phyloP scores from a whole-genome alignment of 768 basidiomycete species.

The Trametes cingulata region DNA sequence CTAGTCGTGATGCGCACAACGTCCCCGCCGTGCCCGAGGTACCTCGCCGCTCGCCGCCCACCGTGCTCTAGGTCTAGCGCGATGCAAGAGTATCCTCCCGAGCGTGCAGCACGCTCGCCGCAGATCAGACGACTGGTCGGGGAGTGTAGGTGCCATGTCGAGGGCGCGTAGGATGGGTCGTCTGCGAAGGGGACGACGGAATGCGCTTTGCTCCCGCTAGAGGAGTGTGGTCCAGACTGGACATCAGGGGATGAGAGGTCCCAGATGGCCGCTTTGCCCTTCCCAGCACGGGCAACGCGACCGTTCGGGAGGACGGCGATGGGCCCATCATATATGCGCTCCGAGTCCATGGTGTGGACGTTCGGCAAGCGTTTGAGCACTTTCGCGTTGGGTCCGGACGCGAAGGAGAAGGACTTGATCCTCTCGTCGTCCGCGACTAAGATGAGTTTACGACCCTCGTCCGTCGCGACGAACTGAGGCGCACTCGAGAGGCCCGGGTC shows the following conservation, averaged over 20 bases:
- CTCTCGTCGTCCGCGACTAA: constrained; percentile 38
- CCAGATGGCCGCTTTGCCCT: constrained; percentile 39
- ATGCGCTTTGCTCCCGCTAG: constrained; percentile 26
- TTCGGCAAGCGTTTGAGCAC: constrained; percentile 16
- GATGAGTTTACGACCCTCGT: constrained; percentile 39
- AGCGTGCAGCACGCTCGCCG: constrained; percentile 14
- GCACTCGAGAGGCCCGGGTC: constrained; percentile 28
- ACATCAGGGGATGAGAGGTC: constrained; percentile 33
- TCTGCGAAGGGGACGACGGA: constrained; percentile 14
- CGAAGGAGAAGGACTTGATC: constrained; percentile 43
- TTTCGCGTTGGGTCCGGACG: not conserved
- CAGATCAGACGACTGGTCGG: constrained; percentile 29
- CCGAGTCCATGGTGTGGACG: constrained; percentile 36
- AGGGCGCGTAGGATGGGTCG: constrained; percentile 1
- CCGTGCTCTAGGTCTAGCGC: constrained; percentile 38
- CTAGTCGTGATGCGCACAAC: constrained; percentile 38
- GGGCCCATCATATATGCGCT: constrained; percentile 30
- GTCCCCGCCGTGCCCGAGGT: constrained; percentile 41
- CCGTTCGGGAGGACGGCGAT: constrained; percentile 33
- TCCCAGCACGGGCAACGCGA: constrained; percentile 36
- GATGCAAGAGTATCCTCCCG: constrained; percentile 17
- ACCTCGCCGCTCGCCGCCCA: constrained; percentile 34
- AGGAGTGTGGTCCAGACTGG: constrained; percentile 31
- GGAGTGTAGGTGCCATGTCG: constrained; percentile 32
- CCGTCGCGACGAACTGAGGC: constrained; percentile 28